Evolutionary conservation across 1,284 basidiomycete species (phyloP), one percentile per base, ranked within the genome.

Genomic region (Heterobasidion annosum): DNA sequence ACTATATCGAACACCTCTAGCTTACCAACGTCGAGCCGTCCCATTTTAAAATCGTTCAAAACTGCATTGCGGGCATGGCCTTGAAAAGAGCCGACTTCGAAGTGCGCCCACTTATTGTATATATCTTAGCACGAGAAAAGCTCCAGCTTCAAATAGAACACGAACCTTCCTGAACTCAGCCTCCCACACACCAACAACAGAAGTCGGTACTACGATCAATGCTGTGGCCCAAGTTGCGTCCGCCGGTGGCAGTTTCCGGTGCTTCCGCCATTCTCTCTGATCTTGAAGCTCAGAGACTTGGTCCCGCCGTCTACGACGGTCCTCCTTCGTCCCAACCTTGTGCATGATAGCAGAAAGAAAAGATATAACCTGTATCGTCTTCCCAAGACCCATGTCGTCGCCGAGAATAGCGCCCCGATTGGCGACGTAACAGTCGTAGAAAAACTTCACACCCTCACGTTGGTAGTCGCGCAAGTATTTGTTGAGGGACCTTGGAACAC

Each of bases 321-420:
- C 90, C 9, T 73, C 71, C n/a, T 64, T 67, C 44, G 79, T 69
- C 1, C 90, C 90, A 1, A 73, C 67, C 68, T 93, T 93, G 58
- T 73, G 69, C 90, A 93, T 93, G 58, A 94, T 86, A 0, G 92
- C 91, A 0, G 88, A 83, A 2, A 94, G 74, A 62, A 94, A 93
- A 0, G 87, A 78, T 42, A 93, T 91, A 25, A 93, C 83, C 67
- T 94, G 92, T n/a, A 93, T 88, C 0, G 89, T 91, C 75, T 91
- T 92, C 2, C 90, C 90, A 55, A 92, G 69, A 54, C 91, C 91
- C 92, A 95, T 95, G 63, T 95, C 92, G 65, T 95, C 92, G 15
- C 91, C 91, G 1, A 94, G 75, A 15, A 93, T 64, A 0, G 84
- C 90, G 1, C 92, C 92, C 48, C 76, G 69, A 0, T 73, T 75